Base-by-base conservation (phyloP, 208 protist species). In the Crithidia sp. region DNA sequence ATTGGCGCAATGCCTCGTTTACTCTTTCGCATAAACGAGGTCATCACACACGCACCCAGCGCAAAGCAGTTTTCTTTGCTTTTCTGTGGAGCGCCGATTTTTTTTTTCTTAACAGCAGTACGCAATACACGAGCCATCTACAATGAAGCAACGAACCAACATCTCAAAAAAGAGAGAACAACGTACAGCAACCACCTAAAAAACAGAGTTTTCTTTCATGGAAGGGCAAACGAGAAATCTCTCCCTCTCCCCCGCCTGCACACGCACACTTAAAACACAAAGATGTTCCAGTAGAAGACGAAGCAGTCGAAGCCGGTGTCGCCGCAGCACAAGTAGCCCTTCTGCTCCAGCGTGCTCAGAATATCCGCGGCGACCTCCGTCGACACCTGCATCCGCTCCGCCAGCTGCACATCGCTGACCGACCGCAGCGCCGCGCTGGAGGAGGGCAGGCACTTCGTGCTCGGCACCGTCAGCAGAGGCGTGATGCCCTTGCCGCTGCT, bases 241-340 rank as follows among this genome's bases (percentile, higher is more conserved):
- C 28, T 28, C 28, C 28, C 28, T 28, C 28, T 28, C 28, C 28
- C 28, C 1, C 28, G 1, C 28, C 28, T 28, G 28, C 28, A 28
- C 1, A 28, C 28, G 28, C 28, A 28, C 28, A 28, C 28, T 28
- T 61, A 89, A 60, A 89, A 85, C 7, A 93, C 79, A 77, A 95
- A 96, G n/a, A 96, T 87, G 59, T 96, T 96, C 91, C 91, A 96
- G 45, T 91, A 82, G 71, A 88, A 96, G 3, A 77, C 76, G 56
- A 77, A 73, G 58, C 83, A 91, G 41, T 86, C 88, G 58, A 92
- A 91, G n/a, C 88, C 88, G 6, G 75, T 82, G 43, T 91, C 86
- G n/a, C 83, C 81, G 72, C 82, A 67, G 62, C 91, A 94, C 28
- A 96, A 83, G 69, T 85, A 91, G 47, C 88, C 88, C 17, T 83